Conservation (phyloP, 2,329 filamentous ascomycete species). For the Alternaria dauci region DNA sequence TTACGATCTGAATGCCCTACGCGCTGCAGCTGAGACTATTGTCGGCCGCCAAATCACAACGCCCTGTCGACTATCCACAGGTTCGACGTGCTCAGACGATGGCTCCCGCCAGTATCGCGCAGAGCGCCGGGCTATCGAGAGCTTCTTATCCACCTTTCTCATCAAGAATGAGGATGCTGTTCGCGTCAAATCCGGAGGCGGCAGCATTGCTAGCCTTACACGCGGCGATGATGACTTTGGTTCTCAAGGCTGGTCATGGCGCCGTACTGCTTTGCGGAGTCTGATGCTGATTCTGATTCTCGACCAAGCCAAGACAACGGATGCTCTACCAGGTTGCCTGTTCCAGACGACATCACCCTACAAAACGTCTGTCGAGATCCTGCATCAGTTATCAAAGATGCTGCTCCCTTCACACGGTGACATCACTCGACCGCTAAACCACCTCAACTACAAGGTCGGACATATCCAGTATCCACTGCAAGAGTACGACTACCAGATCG, state of each 20-base stretch:
- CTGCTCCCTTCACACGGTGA: constrained; percentile 68
- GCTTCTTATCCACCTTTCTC: constrained; percentile 65
- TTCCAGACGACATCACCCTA: constrained; percentile 62
- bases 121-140: constrained; percentile 56
- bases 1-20: constrained; percentile 62
- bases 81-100: constrained; percentile 46
- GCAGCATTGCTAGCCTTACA: constrained; percentile 51
- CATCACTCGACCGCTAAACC: constrained; percentile 62
- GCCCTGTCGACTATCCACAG: constrained; percentile 48
- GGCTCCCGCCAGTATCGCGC: constrained; percentile 47
- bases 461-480: constrained; percentile 65
- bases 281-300: constrained; percentile 68
- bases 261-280: constrained; percentile 65
- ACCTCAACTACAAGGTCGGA: constrained; percentile 64
- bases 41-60: constrained; percentile 62
- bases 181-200: constrained; percentile 47
- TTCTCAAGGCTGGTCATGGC: constrained; percentile 59
- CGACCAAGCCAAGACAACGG: constrained; percentile 60
- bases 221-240: constrained; percentile 53
- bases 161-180: constrained; percentile 66
- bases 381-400: constrained; percentile 62
- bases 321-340: constrained; percentile 54
- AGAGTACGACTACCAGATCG: constrained; percentile 66
- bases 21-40: constrained; percentile 65
- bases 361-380: constrained; percentile 65